Percentiles rank a stretch among this genome's conserved stretches.
These are phyloP conservation scores for Hansfordia pulvinata DNA, from an alignment of 2,329 filamentous ascomycete species.

Conservation along the genomic window DNA sequence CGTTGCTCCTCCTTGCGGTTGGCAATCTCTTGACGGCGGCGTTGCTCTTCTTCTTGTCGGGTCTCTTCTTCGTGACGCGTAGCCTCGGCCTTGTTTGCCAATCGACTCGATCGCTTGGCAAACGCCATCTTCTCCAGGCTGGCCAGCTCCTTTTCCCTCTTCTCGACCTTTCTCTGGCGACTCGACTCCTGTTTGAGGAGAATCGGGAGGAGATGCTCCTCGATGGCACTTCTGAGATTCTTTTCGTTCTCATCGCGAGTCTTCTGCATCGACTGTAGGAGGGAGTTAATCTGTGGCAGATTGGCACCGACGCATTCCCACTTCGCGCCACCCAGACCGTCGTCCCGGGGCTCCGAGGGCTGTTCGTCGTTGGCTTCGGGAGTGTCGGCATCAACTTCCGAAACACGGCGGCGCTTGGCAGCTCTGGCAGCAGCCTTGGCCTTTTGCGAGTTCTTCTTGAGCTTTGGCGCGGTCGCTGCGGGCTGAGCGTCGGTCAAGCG, in stretches of 20 bases:
- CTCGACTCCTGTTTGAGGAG: conserved; percentile 68
- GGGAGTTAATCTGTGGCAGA: conserved; percentile 59
- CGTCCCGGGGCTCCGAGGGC: conserved; percentile 27
- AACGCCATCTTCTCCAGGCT: conserved; percentile 80
- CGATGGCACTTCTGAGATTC: conserved; percentile 54
- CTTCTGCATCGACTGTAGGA: conserved; percentile 59
- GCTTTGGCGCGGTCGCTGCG: conserved; percentile 40
- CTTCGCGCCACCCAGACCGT: conserved; percentile 60
- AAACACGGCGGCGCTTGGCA: conserved; percentile 58
- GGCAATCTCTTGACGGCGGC: conserved; percentile 47
- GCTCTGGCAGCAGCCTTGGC: conserved; percentile 49
- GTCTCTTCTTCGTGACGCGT: conserved; percentile 61
- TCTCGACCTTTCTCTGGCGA: conserved; percentile 54
- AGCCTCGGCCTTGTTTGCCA: conserved; percentile 70
- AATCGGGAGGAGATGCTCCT: conserved; percentile 69
- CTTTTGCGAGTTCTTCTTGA: conserved; percentile 51
- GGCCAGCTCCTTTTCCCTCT: conserved; percentile 65
- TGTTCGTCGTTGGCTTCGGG: conserved; percentile 14
- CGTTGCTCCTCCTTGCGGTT: conserved; percentile 54
- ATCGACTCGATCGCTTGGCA: conserved; percentile 83
- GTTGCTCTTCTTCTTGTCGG: conserved; percentile 56
- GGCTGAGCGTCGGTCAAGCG: conserved; percentile 65
- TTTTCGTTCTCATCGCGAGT: conserved; percentile 80
- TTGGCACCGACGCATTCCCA: conserved; percentile 90
- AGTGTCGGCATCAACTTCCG: conserved; percentile 21